These are phyloP conservation scores for Pulveroboletus sp. DNA, from an alignment of 768 basidiomycete species.

Conservation along the genomic window DNA sequence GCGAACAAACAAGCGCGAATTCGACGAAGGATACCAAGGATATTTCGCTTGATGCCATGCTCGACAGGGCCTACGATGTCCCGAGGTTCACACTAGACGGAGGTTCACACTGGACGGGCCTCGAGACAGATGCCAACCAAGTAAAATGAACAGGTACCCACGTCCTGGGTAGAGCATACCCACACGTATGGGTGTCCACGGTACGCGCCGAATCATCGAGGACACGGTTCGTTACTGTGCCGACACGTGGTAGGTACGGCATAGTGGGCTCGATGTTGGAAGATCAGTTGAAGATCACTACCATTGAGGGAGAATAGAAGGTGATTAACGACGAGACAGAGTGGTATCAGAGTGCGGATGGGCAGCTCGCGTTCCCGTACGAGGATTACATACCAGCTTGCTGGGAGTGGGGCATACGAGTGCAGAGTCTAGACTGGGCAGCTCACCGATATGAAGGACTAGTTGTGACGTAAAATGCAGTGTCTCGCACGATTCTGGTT, in stretches of 20 bases:
- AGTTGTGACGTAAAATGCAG: constrained; percentile 19
- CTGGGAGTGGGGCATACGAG: background rate
- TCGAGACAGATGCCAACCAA: background rate
- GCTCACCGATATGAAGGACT: background rate
- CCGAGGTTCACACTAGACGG: no score
- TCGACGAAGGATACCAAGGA: constrained; percentile 2
- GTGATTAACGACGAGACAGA: constrained; percentile 8
- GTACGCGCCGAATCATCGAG: no score
- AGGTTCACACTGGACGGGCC: no score
- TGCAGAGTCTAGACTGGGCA: no score
- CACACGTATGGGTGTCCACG: no score
- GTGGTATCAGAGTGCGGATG: no score
- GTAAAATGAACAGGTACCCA: background rate
- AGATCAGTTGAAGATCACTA: constrained; percentile 30
- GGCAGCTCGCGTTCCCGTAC: no score
- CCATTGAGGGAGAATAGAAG: constrained; percentile 23
- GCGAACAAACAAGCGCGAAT: constrained; percentile 25
- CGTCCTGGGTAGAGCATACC: no score
- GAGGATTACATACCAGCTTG: background rate
- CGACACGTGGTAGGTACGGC: constrained; percentile 16
- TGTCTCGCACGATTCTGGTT: background rate
- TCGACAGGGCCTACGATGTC: constrained; percentile 1
- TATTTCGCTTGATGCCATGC: constrained; percentile 6
- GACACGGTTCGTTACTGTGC: background rate
- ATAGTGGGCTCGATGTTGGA: constrained; percentile 11